phyloP scores from a whole-genome alignment of 192 early-diverging fungal species.

The Linnemannia hyalina region DNA sequence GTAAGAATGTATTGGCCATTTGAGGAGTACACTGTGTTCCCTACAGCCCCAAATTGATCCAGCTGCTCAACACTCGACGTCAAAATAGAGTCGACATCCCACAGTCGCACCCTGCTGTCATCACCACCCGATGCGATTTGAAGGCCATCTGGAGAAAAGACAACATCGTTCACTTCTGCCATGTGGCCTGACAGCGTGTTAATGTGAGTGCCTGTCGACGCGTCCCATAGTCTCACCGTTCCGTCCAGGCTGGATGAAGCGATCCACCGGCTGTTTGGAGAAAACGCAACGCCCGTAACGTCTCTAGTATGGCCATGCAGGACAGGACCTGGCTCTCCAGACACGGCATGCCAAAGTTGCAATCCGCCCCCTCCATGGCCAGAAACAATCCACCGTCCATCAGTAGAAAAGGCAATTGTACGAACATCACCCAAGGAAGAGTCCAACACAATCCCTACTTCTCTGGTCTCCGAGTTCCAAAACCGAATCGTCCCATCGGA shows the following conservation, averaged over 20 bases:
- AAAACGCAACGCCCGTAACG: neutral
- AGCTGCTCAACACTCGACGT: neutral
- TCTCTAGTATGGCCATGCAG: neutral
- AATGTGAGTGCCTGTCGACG: neutral
- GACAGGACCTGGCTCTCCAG: neutral
- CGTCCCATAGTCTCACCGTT: constrained; percentile 10
- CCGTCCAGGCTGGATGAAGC: neutral
- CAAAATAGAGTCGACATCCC: neutral
- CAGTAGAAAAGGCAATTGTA: neutral
- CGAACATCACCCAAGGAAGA: neutral
- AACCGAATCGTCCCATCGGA: neutral
- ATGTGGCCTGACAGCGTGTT: neutral
- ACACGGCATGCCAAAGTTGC: neutral
- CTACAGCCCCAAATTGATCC: neutral
- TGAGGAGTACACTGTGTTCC: neutral
- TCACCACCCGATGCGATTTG: neutral
- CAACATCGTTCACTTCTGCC: neutral
- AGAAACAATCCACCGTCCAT: neutral
- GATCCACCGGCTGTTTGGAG: neutral
- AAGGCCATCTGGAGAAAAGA: constrained; percentile 1
- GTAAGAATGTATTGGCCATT: neutral
- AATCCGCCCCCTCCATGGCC: neutral
- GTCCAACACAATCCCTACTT: neutral
- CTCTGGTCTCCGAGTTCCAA: neutral
- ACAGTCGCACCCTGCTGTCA: neutral